Conservation (phyloP, 352 stramenopile species). For the Pythium vanterpoolii region DNA sequence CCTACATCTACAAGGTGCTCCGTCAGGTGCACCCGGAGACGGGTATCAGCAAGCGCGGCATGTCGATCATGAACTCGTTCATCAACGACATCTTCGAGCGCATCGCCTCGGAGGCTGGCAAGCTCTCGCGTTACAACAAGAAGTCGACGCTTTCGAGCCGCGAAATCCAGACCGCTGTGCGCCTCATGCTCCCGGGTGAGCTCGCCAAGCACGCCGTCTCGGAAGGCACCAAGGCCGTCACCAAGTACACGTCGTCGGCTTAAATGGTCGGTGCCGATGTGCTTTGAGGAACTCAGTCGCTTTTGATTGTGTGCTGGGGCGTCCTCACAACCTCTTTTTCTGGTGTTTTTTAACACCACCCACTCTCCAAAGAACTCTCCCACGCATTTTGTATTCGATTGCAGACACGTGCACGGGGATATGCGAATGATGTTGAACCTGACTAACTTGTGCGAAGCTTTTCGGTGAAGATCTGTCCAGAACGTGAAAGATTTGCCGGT, state of each 20-base stretch:
- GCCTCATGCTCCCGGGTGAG: constrained; percentile 87
- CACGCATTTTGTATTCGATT: background rate
- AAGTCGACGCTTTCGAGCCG: constrained; percentile 96
- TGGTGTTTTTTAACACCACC: constrained; percentile 90
- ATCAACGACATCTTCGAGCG: constrained; percentile 99
- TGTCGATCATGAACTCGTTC: constrained; percentile 99
- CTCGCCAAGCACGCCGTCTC: constrained; percentile 97
- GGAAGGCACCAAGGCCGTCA: constrained; percentile 96
- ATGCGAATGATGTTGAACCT: too few relatives aligned
- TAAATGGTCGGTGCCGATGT: constrained; percentile 34
- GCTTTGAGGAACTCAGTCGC: background rate
- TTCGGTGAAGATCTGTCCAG: too few relatives aligned
- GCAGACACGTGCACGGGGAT: too few relatives aligned
- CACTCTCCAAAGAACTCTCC: constrained; percentile 34
- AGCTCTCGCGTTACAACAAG: constrained; percentile 98
- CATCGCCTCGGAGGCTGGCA: constrained; percentile 95
- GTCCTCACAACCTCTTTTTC: background rate
- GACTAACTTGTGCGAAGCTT: too few relatives aligned
- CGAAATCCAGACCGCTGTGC: constrained; percentile 97
- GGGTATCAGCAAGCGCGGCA: constrained; percentile 96
- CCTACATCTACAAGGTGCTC: constrained; percentile 93
- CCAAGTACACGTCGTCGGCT: constrained; percentile 88
- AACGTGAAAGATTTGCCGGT: too few relatives aligned
- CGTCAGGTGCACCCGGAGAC: constrained; percentile 96
- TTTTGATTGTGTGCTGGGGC: background rate